Evolutionary conservation across 805 yeast species (phyloP), one percentile per base, ranked within the genome.

Genomic region (Candida wancherniae): DNA sequence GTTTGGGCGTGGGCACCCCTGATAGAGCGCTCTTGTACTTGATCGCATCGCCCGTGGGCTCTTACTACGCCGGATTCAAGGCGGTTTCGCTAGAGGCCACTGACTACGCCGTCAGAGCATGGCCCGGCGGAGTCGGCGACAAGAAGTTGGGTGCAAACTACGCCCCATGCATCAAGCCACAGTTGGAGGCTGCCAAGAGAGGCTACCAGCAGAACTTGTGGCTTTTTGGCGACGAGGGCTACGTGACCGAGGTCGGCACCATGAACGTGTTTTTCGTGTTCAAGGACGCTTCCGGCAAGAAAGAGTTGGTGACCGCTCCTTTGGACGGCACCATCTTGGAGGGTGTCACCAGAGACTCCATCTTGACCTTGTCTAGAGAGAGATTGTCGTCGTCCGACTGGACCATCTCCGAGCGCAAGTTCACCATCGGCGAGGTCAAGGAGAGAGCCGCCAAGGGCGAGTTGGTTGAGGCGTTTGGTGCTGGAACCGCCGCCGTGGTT

Each of bases 101-200:
- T 20, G 95, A 86, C 56, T 79, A 84, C 49, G 95, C 95, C 29
- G 88, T 88, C 19, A 84, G 98, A 69, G 97, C 98, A 18, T 90
- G 97, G 97, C 97, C 97, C 55, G 95, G 95, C 53, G 98, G 97
- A 61, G 87, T 79, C 49, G 98, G 98, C 63, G 83, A 90, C 75
- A 81, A 77, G 62, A 90, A 90, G 65, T 76, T 90, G 51, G 98
- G 98, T 61, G 97, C 95, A 40, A 90, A 90, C 71, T 90, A 90
- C 56, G 98, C 97, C 26, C 97, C 97, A 41, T 84, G 96, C 59
- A 77, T 88, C 51, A 71, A 74, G 55, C 97, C 97, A 19, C 96
- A 86, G 66, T 68, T 74, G 48, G 81, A 84, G 64, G 96, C 97
- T 30, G 95, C 95, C 34, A 53, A 69, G 15, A 77, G 88, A 61